phyloP scores from a whole-genome alignment of 108 stramenopile species.

The Schizochytrium sp. region DNA sequence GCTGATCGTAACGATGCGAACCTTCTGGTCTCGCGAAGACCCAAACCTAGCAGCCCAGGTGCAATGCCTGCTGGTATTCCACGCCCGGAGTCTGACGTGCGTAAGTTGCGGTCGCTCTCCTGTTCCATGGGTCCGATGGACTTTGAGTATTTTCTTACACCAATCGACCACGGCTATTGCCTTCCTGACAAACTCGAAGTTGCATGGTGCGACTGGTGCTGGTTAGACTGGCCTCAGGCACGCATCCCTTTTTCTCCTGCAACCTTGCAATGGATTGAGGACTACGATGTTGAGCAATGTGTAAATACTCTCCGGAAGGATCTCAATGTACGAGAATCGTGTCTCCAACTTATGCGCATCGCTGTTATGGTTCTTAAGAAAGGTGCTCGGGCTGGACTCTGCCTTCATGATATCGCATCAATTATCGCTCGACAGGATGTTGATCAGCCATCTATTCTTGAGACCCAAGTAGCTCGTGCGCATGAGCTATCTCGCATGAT shows the following conservation, averaged over 20 bases:
- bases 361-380: slow-evolving; percentile 32
- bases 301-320: slow-evolving; percentile 13
- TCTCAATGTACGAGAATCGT: slow-evolving; percentile 56
- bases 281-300: slow-evolving; percentile 61
- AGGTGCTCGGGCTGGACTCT: slow-evolving; percentile 63
- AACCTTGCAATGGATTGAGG: slow-evolving; percentile 33
- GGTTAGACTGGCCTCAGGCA: slow-evolving; percentile 96
- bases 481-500: slow-evolving; percentile 58
- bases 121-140: slow-evolving; percentile 56
- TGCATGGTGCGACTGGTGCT: slow-evolving; percentile 98
- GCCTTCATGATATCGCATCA: slow-evolving; percentile 67
- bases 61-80: background rate
- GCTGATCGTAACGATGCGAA: slow-evolving; percentile 96
- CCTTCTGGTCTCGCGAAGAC: slow-evolving; percentile 80
- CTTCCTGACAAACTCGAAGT: slow-evolving; percentile 89
- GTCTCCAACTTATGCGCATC: slow-evolving; percentile 42
- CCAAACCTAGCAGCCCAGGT: slow-evolving; percentile 73
- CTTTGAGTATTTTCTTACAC: slow-evolving; percentile 83
- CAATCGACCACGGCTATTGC: slow-evolving; percentile 98
- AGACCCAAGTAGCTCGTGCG: slow-evolving; percentile 44
- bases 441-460: slow-evolving; percentile 64
- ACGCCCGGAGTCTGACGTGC: slow-evolving; percentile 8
- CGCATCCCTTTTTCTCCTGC: slow-evolving; percentile 65
- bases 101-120: slow-evolving; percentile 22
- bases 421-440: slow-evolving; percentile 61